Evolutionary conservation across 305 asterid genomes (phyloP), one percentile per base, ranked within the genome.

Genomic region (Salvia sclarea): DNA sequence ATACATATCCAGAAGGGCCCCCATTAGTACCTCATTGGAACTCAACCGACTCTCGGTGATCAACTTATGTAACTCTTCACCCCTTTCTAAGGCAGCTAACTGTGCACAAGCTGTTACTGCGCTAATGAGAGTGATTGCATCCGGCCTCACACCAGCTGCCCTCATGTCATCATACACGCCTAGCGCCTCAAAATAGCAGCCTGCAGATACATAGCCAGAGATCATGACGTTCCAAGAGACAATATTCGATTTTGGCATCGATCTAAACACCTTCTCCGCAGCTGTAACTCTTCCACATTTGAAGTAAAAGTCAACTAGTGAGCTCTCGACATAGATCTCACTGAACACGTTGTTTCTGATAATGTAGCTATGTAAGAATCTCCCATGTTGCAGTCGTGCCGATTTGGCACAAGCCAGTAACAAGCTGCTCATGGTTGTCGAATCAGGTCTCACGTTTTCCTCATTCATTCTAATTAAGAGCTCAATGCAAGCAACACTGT

Each of bases 1-100:
- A 70, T 88, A 88, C 95, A 88, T 91, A 75, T 91, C 95, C 13
- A 91, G 86, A 57, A 91, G 82, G 45, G 96, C 88, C 45, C 95
- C 96, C 89, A 86, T 81, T 55, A 91, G 82, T 50, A 88, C 79
- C 69, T 81, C 81, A 43, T 83, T 84, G 12, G 95, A 74, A 73
- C 73, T 84, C 60, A 88, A 66, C 73, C 73, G 75, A 54, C 40
- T 64, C 37, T 75, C 80, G 24, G n/a, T 71, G 11, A 88, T 74
- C 73, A 59, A 49, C 14, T 76, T 62, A 69, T 91, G 95, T 17
- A 91, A 60, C 61, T 85, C 89, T 86, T 75, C 82, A 21, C 96
- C 92, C 63, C 82, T 81, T 41, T 84, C 91, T 40, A 88, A 66
- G 28, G 91, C 85, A 31, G 84, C 82, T 66, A 89, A 65, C 17